Conservation (phyloP, 306 rosid genomes). For the Cicer judaicum region DNA sequence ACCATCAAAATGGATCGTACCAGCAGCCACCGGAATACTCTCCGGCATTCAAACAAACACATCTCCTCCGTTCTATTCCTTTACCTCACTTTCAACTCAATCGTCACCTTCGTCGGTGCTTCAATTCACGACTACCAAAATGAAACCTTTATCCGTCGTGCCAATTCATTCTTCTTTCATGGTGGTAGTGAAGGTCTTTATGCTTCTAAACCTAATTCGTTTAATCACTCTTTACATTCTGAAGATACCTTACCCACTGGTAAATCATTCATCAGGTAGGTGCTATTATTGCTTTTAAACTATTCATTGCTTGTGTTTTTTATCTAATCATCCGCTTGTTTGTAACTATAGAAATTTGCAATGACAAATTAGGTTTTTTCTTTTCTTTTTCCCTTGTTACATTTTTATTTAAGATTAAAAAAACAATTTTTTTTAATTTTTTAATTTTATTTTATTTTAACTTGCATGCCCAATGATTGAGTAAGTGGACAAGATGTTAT, state of each 20-base stretch:
- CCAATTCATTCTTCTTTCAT: constrained; percentile 82
- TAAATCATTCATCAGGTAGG: constrained; percentile 73
- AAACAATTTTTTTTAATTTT: not conserved
- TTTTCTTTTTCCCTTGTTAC: constrained; percentile 10
- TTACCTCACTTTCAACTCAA: constrained; percentile 36
- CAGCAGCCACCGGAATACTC: not conserved
- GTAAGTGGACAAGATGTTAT: constrained; percentile 7
- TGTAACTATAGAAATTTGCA: no score
- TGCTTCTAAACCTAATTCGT: constrained; percentile 52
- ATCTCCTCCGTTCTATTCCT: constrained; percentile 1
- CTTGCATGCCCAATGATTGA: constrained; percentile 3
- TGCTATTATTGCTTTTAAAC: no score
- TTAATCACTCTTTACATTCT: constrained; percentile 40
- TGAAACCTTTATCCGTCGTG: constrained; percentile 64
- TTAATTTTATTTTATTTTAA: not conserved
- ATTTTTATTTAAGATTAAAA: not conserved
- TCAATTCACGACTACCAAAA: constrained; percentile 76
- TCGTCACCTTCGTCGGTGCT: constrained; percentile 56
- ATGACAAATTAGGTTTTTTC: not conserved
- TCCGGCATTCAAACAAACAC: constrained; percentile 44
- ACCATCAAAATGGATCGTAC: constrained; percentile 25
- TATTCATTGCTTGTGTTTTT: no score
- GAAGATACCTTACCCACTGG: constrained; percentile 65
- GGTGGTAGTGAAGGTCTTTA: constrained; percentile 86
- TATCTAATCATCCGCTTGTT: no score